Percentiles rank a stretch among this genome's conserved stretches.
Conservation (phyloP, 2,329 filamentous ascomycete genomes). For the Emericellopsis cladophorae region DNA sequence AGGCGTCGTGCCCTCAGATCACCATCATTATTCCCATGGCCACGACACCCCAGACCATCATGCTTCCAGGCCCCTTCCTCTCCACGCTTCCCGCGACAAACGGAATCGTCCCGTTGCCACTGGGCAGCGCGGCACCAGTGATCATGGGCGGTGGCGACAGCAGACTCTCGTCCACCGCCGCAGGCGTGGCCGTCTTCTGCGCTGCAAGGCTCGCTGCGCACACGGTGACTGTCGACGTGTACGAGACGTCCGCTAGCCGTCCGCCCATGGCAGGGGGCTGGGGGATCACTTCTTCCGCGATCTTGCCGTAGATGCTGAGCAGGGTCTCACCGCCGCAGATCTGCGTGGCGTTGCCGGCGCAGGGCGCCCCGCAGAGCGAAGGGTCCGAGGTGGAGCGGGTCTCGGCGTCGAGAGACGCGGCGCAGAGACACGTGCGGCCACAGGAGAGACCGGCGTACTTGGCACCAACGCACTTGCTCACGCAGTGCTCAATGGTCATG, state of each 20-base stretch:
- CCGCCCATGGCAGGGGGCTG: slow-evolving; percentile 18
- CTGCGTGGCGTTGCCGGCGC: slow-evolving; percentile 25
- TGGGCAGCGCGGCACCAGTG: not conserved
- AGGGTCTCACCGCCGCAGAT: slow-evolving; percentile 29
- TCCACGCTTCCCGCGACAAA: no score
- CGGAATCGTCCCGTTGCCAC: not conserved
- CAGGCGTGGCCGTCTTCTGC: no score
- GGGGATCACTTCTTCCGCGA: slow-evolving; percentile 13
- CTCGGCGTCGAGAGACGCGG: slow-evolving; percentile 22
- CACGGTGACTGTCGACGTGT: no score
- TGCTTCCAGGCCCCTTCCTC: no score
- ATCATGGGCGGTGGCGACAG: no score
- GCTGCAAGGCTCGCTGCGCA: no score
- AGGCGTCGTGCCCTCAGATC: no score
- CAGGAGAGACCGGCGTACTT: slow-evolving; percentile 25
- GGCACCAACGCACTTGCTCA: slow-evolving; percentile 18
- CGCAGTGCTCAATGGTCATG: slow-evolving; percentile 27
- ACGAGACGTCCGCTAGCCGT: not conserved
- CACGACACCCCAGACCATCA: no score
- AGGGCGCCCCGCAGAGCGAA: slow-evolving; percentile 21
- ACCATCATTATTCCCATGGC: no score
- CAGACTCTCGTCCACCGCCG: no score
- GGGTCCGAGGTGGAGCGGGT: slow-evolving; percentile 20
- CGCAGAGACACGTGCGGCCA: slow-evolving; percentile 31
- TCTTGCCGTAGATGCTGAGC: slow-evolving; percentile 29